Evolutionary conservation across 2,329 filamentous ascomycete genomes (phyloP), one percentile per base, ranked within the genome.

Genomic region (Calonectria ilicicola): DNA sequence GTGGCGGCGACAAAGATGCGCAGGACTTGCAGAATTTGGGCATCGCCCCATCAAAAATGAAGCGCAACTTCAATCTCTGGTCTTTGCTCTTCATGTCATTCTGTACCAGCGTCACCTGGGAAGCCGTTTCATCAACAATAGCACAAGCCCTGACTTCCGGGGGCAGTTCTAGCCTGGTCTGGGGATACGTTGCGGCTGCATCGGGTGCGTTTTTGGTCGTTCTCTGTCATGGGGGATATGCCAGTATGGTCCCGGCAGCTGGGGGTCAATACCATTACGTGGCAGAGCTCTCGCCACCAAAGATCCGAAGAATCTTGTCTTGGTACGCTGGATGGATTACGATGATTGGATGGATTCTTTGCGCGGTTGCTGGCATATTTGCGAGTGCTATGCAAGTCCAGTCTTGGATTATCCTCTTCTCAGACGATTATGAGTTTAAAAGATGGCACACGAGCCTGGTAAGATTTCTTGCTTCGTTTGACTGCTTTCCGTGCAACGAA

Each of bases 81-180:
- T 71, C 64, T 19, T 29, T 71, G 32, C 53, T 71, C 17, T 71
- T 67, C 53, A 71, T 71, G 69, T 71, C 63, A 2, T 71, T 71
- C 42, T 71, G 69, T 21, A 71, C 69, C n/a, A 71, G 63, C 19
- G 69, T 71, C n/a, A 71, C 69, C 23, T 71, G 69, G 69, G 69
- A 71, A 32, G 69, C 64, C 8, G 38, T 67, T 14, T 51, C 69
- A 27, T 63, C 64, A 2, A 58, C 64, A 15, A 49, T 58, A 15
- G 69, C 69, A 5, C 69, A 71, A 12, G 64, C 64, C 3, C 21
- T 71, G 4, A 71, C 64, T 12, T 40, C 49, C 5, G 64, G 64
- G 12, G 69, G 69, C 42, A 71, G 69, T 38, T 71, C 69, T n/a
- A 67, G 69, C 19, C 32, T 71, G 5, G 69, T 71, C n/a, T 71